Evolutionary conservation across 2,329 filamentous ascomycete genomes (phyloP), one percentile per base, ranked within the genome.

Genomic region (Onygena corvina): DNA sequence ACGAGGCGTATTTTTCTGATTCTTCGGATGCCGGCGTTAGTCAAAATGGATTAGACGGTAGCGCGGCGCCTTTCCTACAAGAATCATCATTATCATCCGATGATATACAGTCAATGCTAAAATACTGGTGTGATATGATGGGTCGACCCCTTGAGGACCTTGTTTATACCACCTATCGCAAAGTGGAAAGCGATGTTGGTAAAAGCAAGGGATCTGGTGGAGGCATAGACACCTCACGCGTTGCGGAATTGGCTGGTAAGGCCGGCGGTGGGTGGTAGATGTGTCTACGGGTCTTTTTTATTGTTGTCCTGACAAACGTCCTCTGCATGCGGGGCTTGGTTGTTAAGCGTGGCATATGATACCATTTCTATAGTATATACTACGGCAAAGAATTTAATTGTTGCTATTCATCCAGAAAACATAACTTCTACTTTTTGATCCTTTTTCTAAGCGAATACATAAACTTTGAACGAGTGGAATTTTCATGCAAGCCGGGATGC

Each of bases 131-230:
- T 14, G 62, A 71, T 20, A 69, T 82, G 53, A 89, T 86, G 49
- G 79, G 77, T 48, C 79, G 94, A 56, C 74, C 77, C 21, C 68
- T 84, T 60, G 77, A 81, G 53, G 86, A 76, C 62, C 71, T 98
- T 60, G 79, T 81, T 50, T 86, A 83, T 65, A 98, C 92, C 50
- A 93, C 80, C 47, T 98, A 86, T 70, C 80, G 92, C 54, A 83
- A 89, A 67, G 90, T 98, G 18, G 82, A 95, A 59, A 95, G 90
- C 69, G 87, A 96, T 64, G 87, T 98, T 36, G 92, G 92, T 46
- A 94, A 92, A 70, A 75, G 77, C 55, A 72, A 74, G 55, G 59
- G 54, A 4, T 58, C 63, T 12, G 18, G 30, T 3, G 61, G 59
- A 49, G 76, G 64, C 61, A 72, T 65, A 72, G 84, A 88, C 62